phyloP scores from a whole-genome alignment of 768 basidiomycete genomes.

The Trametes gibbosa region DNA sequence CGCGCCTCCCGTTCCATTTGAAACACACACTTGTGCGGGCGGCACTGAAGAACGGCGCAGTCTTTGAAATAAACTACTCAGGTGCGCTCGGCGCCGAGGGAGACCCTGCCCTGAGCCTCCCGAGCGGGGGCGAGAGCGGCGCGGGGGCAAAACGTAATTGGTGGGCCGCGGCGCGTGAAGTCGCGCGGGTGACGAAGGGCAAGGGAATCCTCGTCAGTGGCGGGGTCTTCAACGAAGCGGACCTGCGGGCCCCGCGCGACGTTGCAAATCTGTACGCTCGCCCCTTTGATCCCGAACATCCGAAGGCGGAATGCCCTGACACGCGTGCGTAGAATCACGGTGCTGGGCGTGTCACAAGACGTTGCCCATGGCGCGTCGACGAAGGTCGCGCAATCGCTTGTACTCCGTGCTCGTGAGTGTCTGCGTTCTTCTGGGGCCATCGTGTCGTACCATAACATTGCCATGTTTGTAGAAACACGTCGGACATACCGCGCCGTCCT shows the following conservation, averaged over 20 bases:
- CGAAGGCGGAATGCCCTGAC: neutral
- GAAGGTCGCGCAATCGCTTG: slow-evolving; percentile 59
- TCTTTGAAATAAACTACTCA: slow-evolving; percentile 79
- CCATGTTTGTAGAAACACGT: slow-evolving; percentile 58
- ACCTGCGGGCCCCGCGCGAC: slow-evolving; percentile 71
- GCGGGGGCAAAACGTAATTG: slow-evolving; percentile 68
- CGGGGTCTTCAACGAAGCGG: slow-evolving; percentile 56
- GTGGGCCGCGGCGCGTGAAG: slow-evolving; percentile 79
- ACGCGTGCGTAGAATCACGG: slow-evolving; percentile 45
- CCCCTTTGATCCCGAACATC: neutral
- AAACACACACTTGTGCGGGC: slow-evolving; percentile 82
- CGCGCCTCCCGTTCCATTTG: slow-evolving; percentile 75
- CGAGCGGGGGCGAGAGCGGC: slow-evolving; percentile 52
- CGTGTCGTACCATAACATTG: neutral
- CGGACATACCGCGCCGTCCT: slow-evolving; percentile 77
- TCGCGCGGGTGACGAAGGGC: slow-evolving; percentile 78
- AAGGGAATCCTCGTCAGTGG: slow-evolving; percentile 72
- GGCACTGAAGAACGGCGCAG: slow-evolving; percentile 77
- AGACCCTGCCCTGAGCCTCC: slow-evolving; percentile 42
- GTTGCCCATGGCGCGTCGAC: slow-evolving; percentile 61
- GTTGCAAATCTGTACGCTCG: slow-evolving; percentile 68
- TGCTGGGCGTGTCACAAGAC: slow-evolving; percentile 70
- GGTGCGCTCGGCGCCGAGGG: slow-evolving; percentile 68
- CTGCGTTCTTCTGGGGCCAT: neutral
- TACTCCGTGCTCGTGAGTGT: slow-evolving; percentile 69